Conservation (phyloP, 371 early-diverging fungal genomes). For the Rhizopus microsporus region DNA sequence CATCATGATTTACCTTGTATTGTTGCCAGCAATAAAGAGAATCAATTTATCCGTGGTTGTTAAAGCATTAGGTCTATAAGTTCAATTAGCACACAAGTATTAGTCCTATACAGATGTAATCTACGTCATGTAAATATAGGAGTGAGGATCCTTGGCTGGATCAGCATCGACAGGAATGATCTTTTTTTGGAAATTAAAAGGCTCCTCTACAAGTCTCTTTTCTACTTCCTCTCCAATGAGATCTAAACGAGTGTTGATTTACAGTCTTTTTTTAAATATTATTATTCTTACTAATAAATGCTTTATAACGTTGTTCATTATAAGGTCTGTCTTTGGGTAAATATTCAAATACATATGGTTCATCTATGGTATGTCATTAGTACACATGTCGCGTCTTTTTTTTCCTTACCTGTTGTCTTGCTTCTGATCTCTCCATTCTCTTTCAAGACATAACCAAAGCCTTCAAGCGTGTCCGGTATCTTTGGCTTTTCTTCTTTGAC, state of each 20-base stretch:
- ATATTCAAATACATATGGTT: slow-evolving; percentile 39
- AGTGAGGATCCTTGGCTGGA: slow-evolving; percentile 34
- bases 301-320: slow-evolving; percentile 45
- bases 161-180: slow-evolving; percentile 38
- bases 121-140: slow-evolving; percentile 48
- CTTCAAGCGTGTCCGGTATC: slow-evolving; percentile 40
- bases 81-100: background rate
- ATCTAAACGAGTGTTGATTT: slow-evolving; percentile 12
- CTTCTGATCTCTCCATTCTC: slow-evolving; percentile 41
- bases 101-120: background rate
- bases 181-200: slow-evolving; percentile 32
- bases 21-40: slow-evolving; percentile 42
- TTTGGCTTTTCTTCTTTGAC: slow-evolving; percentile 24
- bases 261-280: background rate
- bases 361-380: slow-evolving; percentile 16
- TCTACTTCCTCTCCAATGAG: slow-evolving; percentile 42
- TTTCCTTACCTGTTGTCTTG: slow-evolving; percentile 23
- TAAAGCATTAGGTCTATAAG: slow-evolving; percentile 45
- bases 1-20: slow-evolving; percentile 32
- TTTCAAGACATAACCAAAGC: slow-evolving; percentile 43
- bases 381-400: background rate
- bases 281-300: slow-evolving; percentile 33
- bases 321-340: slow-evolving; percentile 38
- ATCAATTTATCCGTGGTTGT: slow-evolving; percentile 46
- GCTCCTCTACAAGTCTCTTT: slow-evolving; percentile 29